phyloP scores from a whole-genome alignment of 2,329 filamentous ascomycete genomes.

The Colletotrichum godetiae region DNA sequence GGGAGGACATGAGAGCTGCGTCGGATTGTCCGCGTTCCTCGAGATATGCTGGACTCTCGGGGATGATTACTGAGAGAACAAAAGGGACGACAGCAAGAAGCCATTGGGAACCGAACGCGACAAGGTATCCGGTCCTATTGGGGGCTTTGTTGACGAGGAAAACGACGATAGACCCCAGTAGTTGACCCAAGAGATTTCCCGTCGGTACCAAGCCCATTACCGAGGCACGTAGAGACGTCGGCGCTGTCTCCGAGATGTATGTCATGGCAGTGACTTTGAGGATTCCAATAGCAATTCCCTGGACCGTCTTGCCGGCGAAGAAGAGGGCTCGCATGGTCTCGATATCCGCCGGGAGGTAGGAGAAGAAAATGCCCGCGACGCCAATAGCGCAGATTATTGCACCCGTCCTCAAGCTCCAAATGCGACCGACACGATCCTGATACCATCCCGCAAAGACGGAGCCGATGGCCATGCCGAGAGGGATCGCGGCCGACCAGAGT shows the following conservation, averaged over 20 bases:
- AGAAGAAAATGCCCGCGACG: slow-evolving; percentile 44
- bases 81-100: slow-evolving; percentile 38
- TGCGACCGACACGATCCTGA: slow-evolving; percentile 43
- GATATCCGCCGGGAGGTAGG: slow-evolving; percentile 29
- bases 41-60: slow-evolving; percentile 42
- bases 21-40: slow-evolving; percentile 36
- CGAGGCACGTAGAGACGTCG: slow-evolving; percentile 41
- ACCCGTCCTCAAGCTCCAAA: slow-evolving; percentile 39
- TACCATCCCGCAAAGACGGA: slow-evolving; percentile 42
- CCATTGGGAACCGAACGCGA: slow-evolving; percentile 42
- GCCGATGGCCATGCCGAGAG: slow-evolving; percentile 40
- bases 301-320: slow-evolving; percentile 40
- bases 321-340: slow-evolving; percentile 39
- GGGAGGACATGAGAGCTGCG: slow-evolving; percentile 36
- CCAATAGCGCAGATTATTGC: slow-evolving; percentile 40
- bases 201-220: slow-evolving; percentile 44
- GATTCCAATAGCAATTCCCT: slow-evolving; percentile 42
- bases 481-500: slow-evolving; percentile 41
- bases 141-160: slow-evolving; percentile 39
- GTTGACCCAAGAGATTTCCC: slow-evolving; percentile 42
- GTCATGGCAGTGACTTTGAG: slow-evolving; percentile 42
- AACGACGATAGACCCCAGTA: slow-evolving; percentile 40
- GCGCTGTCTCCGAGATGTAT: slow-evolving; percentile 52
- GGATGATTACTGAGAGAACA: slow-evolving; percentile 40
- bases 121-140: slow-evolving; percentile 38